These are phyloP conservation scores for Cornus kousa DNA, from an alignment of 148 eudicot genomes.

Conservation along the genomic window DNA sequence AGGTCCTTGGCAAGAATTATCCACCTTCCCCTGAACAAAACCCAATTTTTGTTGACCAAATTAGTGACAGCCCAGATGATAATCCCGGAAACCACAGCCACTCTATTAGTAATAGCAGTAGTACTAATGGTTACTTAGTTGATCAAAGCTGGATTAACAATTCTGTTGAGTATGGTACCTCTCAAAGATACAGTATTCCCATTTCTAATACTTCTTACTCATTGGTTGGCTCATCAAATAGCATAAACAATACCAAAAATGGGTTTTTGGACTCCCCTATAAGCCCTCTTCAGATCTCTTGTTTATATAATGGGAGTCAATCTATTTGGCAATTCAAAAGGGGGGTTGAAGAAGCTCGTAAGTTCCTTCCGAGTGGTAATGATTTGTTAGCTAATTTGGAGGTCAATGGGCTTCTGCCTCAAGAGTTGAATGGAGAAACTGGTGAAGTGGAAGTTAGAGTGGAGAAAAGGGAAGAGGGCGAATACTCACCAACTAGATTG, in stretches of 20 bases:
- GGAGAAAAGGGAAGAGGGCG: slow-evolving; percentile 15
- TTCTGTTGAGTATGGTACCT: slow-evolving; percentile 12
- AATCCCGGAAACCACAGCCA: slow-evolving; percentile 6
- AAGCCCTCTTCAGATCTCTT: slow-evolving; percentile 26
- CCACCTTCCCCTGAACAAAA: slow-evolving; percentile 34
- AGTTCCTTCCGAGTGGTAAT: slow-evolving; percentile 38
- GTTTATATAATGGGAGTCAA: slow-evolving; percentile 30
- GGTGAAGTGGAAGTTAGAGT: background rate
- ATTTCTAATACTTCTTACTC: slow-evolving; percentile 14
- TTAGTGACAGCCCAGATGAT: slow-evolving; percentile 16
- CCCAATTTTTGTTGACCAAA: slow-evolving; percentile 16
- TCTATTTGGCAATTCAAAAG: slow-evolving; percentile 38
- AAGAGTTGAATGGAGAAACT: slow-evolving; percentile 5
- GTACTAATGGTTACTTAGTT: slow-evolving; percentile 19
- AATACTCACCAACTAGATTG: slow-evolving; percentile 10
- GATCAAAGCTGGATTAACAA: slow-evolving; percentile 31
- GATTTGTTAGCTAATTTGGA: slow-evolving; percentile 23
- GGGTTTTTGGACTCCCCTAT: slow-evolving; percentile 40
- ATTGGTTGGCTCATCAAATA: slow-evolving; percentile 23
- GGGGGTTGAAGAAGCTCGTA: slow-evolving; percentile 54
- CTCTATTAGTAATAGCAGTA: slow-evolving; percentile 11
- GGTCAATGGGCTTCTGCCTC: slow-evolving; percentile 2
- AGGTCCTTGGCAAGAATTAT: slow-evolving; percentile 46
- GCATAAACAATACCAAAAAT: slow-evolving; percentile 22
- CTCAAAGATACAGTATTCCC: background rate